phyloP scores from a whole-genome alignment of 2,329 filamentous ascomycete species.

The Aspergillus fijiensis region DNA sequence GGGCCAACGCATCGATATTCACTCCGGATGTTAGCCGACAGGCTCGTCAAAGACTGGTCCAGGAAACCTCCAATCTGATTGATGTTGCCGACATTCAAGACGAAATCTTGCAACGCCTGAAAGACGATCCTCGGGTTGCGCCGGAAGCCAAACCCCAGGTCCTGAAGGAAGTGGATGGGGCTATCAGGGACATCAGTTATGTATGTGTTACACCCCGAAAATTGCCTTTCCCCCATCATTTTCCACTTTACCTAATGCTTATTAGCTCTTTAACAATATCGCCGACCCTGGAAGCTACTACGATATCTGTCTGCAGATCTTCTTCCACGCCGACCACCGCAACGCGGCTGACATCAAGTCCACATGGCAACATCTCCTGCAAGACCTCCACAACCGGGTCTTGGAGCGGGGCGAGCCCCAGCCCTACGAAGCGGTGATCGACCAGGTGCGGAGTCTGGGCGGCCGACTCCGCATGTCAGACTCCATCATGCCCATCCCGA shows the following conservation, averaged over 20 bases:
- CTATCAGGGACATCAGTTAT: conserved; percentile 71
- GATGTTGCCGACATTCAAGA: conserved; percentile 95
- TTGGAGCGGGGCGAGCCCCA: conserved; percentile 42
- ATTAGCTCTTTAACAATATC: conserved; percentile 85
- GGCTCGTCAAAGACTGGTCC: conserved; percentile 78
- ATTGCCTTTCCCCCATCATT: not conserved
- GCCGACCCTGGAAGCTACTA: conserved; percentile 90
- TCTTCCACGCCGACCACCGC: conserved; percentile 86
- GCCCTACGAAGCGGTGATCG: conserved; percentile 51
- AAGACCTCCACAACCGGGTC: conserved; percentile 63
- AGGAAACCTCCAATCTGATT: conserved; percentile 80
- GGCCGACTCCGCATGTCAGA: conserved; percentile 57
- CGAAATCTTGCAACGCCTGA: conserved; percentile 77
- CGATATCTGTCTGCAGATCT: conserved; percentile 90
- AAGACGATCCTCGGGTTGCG: conserved; percentile 68
- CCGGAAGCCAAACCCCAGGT: conserved; percentile 64
- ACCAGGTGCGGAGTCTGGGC: conserved; percentile 59
- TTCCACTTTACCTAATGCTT: conserved; percentile 14
- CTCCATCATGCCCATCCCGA: conserved; percentile 55
- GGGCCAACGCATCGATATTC: conserved; percentile 85
- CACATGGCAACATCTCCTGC: conserved; percentile 81
- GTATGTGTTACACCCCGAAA: conserved; percentile 52
- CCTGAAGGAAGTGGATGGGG: conserved; percentile 69
- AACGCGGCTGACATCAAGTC: conserved; percentile 78
- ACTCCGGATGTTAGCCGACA: conserved; percentile 75